Evolutionary conservation across 1,284 basidiomycete genomes (phyloP).

Genomic region (Farysia itapuensis): DNA sequence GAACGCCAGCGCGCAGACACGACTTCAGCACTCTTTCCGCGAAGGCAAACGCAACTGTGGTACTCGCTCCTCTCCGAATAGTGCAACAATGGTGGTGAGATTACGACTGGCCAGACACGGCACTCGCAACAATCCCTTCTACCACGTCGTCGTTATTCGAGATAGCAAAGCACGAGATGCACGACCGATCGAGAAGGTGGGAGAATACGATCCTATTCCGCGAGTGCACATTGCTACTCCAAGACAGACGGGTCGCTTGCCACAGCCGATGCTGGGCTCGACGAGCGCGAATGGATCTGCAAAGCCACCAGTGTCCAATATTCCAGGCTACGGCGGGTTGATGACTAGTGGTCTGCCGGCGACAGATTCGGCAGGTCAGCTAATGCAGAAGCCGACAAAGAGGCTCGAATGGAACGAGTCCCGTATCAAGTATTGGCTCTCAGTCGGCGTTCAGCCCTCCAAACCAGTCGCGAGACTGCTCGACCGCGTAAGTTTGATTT

Average conservation of each 20-base stretch:
- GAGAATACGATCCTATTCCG: slow-evolving; percentile 76
- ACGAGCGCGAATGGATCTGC: neutral
- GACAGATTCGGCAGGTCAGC: slow-evolving; percentile 1
- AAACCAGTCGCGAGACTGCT: slow-evolving; percentile 76
- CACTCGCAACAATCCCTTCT: slow-evolving; percentile 74
- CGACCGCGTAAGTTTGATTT: slow-evolving; percentile 70
- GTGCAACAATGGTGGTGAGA: slow-evolving; percentile 79
- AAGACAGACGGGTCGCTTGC: neutral
- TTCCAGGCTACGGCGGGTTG: slow-evolving; percentile 32
- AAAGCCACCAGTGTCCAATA: neutral
- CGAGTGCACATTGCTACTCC: slow-evolving; percentile 21
- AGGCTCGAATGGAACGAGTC: slow-evolving; percentile 85
- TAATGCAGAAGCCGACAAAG: slow-evolving; percentile 64
- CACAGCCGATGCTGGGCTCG: neutral
- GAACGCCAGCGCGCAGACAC: too few relatives aligned
- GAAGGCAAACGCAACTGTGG: too few relatives aligned
- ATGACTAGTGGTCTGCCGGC: slow-evolving; percentile 36
- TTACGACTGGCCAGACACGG: slow-evolving; percentile 85
- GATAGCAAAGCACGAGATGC: slow-evolving; percentile 75
- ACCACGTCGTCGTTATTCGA: slow-evolving; percentile 85
- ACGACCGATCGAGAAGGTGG: slow-evolving; percentile 85
- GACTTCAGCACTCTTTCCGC: too few relatives aligned
- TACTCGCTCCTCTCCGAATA: too few relatives aligned
- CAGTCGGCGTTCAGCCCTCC: slow-evolving; percentile 79
- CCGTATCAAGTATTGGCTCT: slow-evolving; percentile 86